phyloP scores from a whole-genome alignment of 108 stramenopile species.

The Stephanodiscus triporus region DNA sequence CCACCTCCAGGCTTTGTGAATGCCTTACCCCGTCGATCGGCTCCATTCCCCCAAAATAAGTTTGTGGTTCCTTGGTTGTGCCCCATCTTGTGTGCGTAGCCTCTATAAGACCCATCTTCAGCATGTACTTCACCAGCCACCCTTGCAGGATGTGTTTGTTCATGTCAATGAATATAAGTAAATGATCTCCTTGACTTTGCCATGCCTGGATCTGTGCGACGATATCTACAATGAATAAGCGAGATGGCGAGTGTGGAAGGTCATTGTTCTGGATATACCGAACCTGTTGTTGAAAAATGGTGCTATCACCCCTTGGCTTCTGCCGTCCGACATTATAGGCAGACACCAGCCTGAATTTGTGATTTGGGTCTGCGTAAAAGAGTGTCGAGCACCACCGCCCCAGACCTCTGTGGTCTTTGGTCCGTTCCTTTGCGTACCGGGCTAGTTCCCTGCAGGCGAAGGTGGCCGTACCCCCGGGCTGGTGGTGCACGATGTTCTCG shows the following conservation, averaged over 20 bases:
- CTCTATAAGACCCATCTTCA: not conserved
- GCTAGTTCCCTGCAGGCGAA: not conserved
- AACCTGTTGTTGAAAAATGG: not conserved
- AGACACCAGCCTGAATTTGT: not conserved
- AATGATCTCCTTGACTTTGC: not conserved
- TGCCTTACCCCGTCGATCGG: not conserved
- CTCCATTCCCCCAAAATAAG: not conserved
- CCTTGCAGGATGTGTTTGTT: not conserved
- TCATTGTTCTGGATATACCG: not conserved
- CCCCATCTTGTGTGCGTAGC: not conserved
- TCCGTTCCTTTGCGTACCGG: too few relatives aligned
- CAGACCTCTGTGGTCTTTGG: too few relatives aligned
- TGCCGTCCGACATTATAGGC: not conserved
- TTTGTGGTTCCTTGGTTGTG: not conserved
- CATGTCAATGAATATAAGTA: slow-evolving; percentile 11
- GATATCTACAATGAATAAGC: not conserved
- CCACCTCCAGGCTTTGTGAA: not conserved
- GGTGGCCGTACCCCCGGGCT: too few relatives aligned
- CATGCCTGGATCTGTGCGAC: not conserved
- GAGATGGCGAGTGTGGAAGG: not conserved
- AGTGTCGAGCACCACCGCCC: too few relatives aligned
- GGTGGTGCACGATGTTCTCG: too few relatives aligned
- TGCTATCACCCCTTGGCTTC: not conserved
- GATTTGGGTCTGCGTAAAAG: not conserved
- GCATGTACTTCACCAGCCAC: not conserved